These are phyloP conservation scores for Eucalyptus regnans DNA, from an alignment of 345 rosid species.

Conservation along the genomic window DNA sequence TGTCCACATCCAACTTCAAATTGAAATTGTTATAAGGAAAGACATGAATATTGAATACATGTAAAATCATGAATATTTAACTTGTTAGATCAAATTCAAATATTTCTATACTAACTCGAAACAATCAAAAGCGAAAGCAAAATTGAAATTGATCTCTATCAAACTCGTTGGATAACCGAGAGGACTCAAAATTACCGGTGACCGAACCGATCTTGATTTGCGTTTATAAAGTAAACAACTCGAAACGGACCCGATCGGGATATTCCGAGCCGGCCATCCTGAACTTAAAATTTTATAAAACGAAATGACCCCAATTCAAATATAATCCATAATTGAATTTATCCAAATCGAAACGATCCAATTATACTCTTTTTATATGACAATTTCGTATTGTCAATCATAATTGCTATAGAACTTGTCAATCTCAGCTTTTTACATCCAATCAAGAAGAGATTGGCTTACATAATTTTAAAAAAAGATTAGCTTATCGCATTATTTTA, in stretches of 20 bases:
- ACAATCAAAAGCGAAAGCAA: background rate
- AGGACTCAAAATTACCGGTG: background rate
- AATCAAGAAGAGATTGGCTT: background rate
- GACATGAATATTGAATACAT: background rate
- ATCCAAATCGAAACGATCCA: fast-evolving
- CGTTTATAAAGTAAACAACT: background rate
- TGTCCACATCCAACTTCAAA: background rate
- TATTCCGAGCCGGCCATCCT: background rate
- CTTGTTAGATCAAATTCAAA: background rate
- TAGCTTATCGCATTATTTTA: background rate
- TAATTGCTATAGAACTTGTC: background rate
- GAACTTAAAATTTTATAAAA: background rate
- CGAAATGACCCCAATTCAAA: background rate
- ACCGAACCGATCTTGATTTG: background rate
- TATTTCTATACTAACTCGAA: background rate
- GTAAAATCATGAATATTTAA: background rate
- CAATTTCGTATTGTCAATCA: background rate
- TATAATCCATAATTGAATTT: background rate
- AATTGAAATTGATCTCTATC: background rate
- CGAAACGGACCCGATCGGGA: fast-evolving
- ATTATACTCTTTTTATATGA: background rate
- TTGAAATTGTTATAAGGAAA: background rate
- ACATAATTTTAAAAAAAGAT: background rate
- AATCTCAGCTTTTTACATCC: background rate
- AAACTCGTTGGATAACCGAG: background rate